These are phyloP conservation scores for Trichosporon coremiiforme DNA, from an alignment of 1,284 basidiomycete species.

Conservation along the genomic window DNA sequence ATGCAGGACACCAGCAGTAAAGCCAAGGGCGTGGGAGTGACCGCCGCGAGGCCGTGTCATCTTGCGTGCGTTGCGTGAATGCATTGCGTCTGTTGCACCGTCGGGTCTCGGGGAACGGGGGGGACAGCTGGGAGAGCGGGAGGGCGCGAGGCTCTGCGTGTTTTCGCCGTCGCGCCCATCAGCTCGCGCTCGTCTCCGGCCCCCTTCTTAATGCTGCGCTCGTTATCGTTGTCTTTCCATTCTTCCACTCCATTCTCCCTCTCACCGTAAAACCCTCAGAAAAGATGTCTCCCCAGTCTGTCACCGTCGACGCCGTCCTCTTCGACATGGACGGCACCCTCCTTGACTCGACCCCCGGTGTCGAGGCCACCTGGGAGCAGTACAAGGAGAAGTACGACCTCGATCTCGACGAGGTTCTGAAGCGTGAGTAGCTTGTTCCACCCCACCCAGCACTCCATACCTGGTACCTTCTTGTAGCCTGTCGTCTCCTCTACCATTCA, in stretches of 20 bases:
- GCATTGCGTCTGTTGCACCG: background rate
- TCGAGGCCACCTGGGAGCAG: constrained; percentile 52
- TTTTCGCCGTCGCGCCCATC: background rate
- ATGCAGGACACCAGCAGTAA: background rate
- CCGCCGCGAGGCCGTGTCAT: background rate
- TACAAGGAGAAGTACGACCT: constrained; percentile 51
- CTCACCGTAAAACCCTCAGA: background rate
- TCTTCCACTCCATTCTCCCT: background rate
- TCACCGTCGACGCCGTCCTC: constrained; percentile 35
- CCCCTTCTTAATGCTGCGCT: background rate
- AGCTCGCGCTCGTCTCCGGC: background rate
- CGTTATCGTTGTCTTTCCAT: background rate
- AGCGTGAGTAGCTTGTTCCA: constrained; percentile 40
- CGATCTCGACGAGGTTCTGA: constrained; percentile 51
- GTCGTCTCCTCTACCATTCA: background rate
- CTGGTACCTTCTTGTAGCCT: background rate
- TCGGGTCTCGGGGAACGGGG: background rate
- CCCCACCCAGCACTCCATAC: background rate
- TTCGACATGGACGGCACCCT: constrained; percentile 57
- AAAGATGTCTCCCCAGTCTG: constrained; percentile 12
- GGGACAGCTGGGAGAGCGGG: too few species aligned
- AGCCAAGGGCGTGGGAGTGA: background rate
- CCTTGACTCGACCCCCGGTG: constrained; percentile 54
- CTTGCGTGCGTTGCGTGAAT: constrained; percentile 1
- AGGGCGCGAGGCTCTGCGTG: background rate